Conservation (phyloP, 2,329 filamentous ascomycete genomes). For the Paecilomyces fulvus region DNA sequence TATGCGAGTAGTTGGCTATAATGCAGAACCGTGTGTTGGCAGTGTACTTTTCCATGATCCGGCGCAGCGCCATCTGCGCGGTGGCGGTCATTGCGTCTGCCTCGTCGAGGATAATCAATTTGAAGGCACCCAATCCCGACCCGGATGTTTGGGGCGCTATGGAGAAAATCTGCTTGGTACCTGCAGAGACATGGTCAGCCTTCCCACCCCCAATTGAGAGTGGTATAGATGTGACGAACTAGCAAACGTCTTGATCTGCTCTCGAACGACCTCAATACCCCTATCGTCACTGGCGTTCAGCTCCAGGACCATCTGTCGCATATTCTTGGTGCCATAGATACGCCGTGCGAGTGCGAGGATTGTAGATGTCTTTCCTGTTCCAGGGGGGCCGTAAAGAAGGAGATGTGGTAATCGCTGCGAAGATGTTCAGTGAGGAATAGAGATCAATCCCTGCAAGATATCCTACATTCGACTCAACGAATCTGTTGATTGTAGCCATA, state of each 20-base stretch:
- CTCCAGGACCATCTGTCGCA: constrained; percentile 97
- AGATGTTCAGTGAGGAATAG: constrained; percentile 1
- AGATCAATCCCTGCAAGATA: neutral
- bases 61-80: constrained; percentile 89
- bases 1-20: constrained; percentile 98
- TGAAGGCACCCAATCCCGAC: constrained; percentile 63
- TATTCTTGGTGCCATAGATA: constrained; percentile 85
- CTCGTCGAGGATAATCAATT: constrained; percentile 95
- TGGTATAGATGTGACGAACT: constrained; percentile 39
- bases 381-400: constrained; percentile 90
- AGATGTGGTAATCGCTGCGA: constrained; percentile 78
- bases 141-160: constrained; percentile 42
- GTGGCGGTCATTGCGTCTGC: constrained; percentile 99
- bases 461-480: constrained; percentile 76
- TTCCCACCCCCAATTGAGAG: neutral
- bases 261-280: constrained; percentile 93
- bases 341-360: constrained; percentile 84
- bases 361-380: constrained; percentile 95
- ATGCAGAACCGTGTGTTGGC: constrained; percentile 96
- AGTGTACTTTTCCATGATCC: constrained; percentile 99
- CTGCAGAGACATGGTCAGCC: constrained; percentile 13
- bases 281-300: constrained; percentile 95
- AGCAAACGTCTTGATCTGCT: constrained; percentile 99
- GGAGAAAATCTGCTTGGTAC: constrained; percentile 94
- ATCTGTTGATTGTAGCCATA: constrained; percentile 93